Evolutionary conservation across 1,284 basidiomycete species (phyloP).

Genomic region (Chiua sp.): DNA sequence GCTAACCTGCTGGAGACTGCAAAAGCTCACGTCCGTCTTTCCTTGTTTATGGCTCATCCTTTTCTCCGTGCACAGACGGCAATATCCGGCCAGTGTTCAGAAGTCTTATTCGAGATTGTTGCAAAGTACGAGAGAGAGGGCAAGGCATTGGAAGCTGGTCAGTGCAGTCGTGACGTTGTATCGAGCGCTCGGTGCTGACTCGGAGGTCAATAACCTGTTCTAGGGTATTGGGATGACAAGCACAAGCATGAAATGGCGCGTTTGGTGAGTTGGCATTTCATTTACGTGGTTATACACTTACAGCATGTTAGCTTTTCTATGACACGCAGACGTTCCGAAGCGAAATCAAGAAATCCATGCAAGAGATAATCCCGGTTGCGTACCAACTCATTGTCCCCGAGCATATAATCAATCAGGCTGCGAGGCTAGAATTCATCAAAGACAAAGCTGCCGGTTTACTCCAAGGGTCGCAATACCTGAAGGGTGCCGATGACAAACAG

Average conservation of each 20-base stretch:
- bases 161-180: neutral
- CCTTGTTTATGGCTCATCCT: neutral
- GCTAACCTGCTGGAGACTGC: neutral
- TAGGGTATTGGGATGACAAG: neutral
- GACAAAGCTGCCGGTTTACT: neutral
- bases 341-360: constrained; percentile 1
- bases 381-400: neutral
- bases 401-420: neutral
- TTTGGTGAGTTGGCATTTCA: neutral
- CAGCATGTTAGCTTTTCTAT: neutral
- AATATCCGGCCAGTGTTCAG: neutral
- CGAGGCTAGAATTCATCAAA: neutral
- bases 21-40: neutral
- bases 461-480: neutral
- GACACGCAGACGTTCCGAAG: neutral
- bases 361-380: neutral
- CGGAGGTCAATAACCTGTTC: neutral
- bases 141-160: neutral
- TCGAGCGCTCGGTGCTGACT: neutral
- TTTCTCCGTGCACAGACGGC: neutral
- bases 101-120: neutral
- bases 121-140: neutral
- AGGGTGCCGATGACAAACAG: neutral
- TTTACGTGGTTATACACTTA: neutral
- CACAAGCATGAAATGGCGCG: neutral